Conservation (phyloP, 2,329 filamentous ascomycete genomes). For the Onygenales sp. region DNA sequence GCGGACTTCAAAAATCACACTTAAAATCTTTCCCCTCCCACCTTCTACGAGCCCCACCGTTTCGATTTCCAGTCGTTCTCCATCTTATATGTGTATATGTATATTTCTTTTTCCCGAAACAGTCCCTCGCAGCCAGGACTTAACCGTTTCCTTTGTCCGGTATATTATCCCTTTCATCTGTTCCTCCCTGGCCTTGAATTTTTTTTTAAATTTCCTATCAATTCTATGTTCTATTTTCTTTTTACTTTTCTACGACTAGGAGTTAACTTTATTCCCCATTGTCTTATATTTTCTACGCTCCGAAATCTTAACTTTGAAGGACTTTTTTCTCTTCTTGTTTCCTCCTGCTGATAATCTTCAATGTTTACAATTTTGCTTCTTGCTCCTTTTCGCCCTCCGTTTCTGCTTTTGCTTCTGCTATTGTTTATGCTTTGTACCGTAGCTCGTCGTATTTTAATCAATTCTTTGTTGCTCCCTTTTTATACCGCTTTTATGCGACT, state of each 20-base stretch:
- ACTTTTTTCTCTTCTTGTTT: neutral
- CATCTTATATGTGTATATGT: no score
- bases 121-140: no score
- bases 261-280: neutral
- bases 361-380: neutral
- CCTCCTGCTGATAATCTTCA: neutral
- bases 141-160: no score
- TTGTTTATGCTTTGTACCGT: neutral
- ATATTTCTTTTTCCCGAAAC: no score
- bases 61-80: no score
- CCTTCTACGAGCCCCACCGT: no score
- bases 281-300: neutral
- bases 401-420: neutral
- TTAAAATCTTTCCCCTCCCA: no score
- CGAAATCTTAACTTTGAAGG: neutral
- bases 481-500: neutral
- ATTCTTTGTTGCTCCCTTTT: neutral
- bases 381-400: neutral
- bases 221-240: neutral
- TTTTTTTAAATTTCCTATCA: no score
- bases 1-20: no score
- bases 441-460: neutral
- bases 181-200: no score
- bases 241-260: neutral
- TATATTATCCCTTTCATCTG: no score